Evolutionary conservation across 441 rosid species (phyloP), one percentile per base, ranked within the genome.

Genomic region (Jatropha multifida): DNA sequence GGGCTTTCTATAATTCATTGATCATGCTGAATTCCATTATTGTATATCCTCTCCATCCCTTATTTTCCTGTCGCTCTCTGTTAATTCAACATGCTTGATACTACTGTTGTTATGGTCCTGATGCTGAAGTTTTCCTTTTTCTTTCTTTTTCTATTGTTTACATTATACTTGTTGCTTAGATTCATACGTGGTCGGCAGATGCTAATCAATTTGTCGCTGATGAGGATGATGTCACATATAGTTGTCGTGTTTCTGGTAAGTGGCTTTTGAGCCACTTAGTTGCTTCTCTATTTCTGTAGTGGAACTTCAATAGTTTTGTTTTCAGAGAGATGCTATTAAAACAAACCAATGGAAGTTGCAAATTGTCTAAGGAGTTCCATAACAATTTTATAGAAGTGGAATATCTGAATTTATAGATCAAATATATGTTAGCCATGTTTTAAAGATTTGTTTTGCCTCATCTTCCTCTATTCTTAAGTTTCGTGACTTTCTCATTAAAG

Each of bases 221-320:
- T 80, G 99, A 96, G 81, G 99, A 96, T 86, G 98, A 93, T 76
- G 90, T 80, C 79, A 89, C 93, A 71, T 96, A 89, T 82, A 93
- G 93, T 81, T 93, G 95, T 76, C 99, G 99, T 27, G 84, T 92
- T 75, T 96, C 97, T 81, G 98, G 99, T 91, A 81, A 77, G 91
- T 71, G 76, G 76, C 82, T 78, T 74, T 78, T 71, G 66, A 59
- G 65, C 61, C 72, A 74, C 69, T 77, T 58, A 4, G 48, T 44
- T 44, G 48, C 48, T 44, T 5, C 48, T 44, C 46, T 42, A 7
- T 44, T 44, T 44, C 48, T 0, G 48, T 44, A 44, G 7, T 44
- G 15, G 56, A 51, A 14, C 18, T 51, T 11, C 17, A 51, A 51
- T 51, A 51, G 56, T 51, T 51, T 15, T 14, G 4, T 59, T 59